Percentiles rank a stretch among this genome's conserved stretches.
Evolutionary conservation across 441 rosid species (phyloP).

Genomic region (Dalechampia spathulata): DNA sequence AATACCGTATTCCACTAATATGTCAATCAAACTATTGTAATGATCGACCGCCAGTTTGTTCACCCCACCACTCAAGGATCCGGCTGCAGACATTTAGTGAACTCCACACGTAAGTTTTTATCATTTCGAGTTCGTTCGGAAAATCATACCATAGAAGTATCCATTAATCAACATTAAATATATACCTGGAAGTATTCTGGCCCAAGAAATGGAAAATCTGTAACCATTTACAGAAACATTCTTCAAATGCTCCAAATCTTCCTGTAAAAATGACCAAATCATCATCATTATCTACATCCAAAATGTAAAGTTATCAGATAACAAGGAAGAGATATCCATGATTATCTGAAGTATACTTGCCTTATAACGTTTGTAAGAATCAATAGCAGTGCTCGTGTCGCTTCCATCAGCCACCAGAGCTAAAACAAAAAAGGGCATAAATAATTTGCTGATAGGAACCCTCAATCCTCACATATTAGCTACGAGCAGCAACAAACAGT

Average conservation of each 20-base stretch:
- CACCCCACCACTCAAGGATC: constrained; percentile 32
- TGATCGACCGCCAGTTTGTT: constrained; percentile 24
- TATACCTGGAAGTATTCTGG: constrained; percentile 17
- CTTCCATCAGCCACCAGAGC: constrained; percentile 21
- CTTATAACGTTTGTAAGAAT: constrained; percentile 42
- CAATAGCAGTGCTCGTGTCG: constrained; percentile 20
- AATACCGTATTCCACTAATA: constrained; percentile 29
- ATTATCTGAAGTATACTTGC: constrained; percentile 4
- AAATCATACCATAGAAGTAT: neutral
- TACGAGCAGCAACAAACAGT: no score
- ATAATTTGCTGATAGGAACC: neutral
- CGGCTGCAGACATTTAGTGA: constrained; percentile 16
- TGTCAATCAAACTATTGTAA: constrained; percentile 31
- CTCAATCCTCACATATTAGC: neutral
- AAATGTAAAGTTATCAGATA: no score
- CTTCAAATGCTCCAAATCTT: constrained; percentile 10
- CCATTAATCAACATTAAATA: neutral
- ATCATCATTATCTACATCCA: no score
- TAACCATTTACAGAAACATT: constrained; percentile 9
- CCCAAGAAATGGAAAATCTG: constrained; percentile 19
- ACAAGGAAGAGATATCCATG: neutral
- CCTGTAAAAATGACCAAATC: neutral
- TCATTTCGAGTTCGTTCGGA: neutral
- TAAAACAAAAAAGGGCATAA: constrained; percentile 5
- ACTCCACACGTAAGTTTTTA: no score